These are phyloP conservation scores for Pythium grandisporangium DNA, from an alignment of 352 stramenopile species.

Conservation along the genomic window DNA sequence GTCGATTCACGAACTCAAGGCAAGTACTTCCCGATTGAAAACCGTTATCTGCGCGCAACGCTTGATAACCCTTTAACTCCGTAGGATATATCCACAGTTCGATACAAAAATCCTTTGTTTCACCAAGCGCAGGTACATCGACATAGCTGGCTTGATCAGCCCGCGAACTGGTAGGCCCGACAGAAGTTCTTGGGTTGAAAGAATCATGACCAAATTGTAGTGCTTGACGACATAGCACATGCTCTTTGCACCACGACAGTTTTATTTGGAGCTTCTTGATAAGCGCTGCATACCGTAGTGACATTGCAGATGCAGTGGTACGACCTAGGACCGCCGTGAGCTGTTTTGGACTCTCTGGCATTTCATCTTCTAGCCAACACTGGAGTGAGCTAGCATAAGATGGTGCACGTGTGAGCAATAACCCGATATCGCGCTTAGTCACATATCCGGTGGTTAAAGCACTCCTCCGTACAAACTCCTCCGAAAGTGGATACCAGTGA, in stretches of 20 bases:
- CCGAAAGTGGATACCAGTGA: constrained; percentile 72
- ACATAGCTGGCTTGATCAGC: constrained; percentile 52
- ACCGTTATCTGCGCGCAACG: constrained; percentile 67
- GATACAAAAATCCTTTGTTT: constrained; percentile 57
- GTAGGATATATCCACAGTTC: constrained; percentile 76
- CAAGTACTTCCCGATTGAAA: constrained; percentile 60
- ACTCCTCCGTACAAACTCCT: constrained; percentile 73
- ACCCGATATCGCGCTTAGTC: constrained; percentile 74
- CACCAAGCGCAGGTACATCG: constrained; percentile 50
- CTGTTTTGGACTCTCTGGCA: constrained; percentile 4
- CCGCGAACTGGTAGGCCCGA: constrained; percentile 18
- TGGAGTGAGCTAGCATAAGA: constrained; percentile 33
- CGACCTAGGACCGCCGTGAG: constrained; percentile 5
- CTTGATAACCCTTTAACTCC: constrained; percentile 50
- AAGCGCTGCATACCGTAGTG: constrained; percentile 67
- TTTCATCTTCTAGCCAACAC: constrained; percentile 66
- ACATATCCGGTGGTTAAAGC: constrained; percentile 55
- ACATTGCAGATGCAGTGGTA: constrained; percentile 70
- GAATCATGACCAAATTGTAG: constrained; percentile 54
- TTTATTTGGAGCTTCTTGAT: constrained; percentile 52
- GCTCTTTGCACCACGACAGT: constrained; percentile 26
- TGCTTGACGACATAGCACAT: constrained; percentile 32
- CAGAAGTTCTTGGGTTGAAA: constrained; percentile 1
- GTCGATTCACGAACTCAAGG: constrained; percentile 56
- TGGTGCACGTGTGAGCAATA: constrained; percentile 49